phyloP scores from a whole-genome alignment of 2,329 filamentous ascomycete genomes.

The Fusarium miscanthi region DNA sequence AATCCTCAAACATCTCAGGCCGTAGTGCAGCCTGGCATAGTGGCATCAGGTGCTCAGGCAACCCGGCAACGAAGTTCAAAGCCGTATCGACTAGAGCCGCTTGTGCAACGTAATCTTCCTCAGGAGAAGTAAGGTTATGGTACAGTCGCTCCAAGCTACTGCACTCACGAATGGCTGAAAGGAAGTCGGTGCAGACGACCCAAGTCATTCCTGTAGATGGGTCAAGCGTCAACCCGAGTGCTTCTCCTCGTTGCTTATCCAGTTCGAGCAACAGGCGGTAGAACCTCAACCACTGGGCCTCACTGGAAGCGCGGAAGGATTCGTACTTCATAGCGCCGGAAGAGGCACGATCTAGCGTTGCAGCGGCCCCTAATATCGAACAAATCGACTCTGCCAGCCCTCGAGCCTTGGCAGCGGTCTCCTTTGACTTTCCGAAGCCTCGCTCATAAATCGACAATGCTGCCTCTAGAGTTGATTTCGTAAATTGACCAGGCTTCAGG shows the following conservation, averaged over 20 bases:
- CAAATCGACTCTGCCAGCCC: conserved; percentile 82
- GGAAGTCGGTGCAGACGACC: conserved; percentile 84
- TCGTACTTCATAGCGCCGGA: conserved; percentile 79
- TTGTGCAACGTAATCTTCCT: conserved; percentile 64
- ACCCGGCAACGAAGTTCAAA: conserved; percentile 74
- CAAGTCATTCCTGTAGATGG: conserved; percentile 77
- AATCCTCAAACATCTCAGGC: conserved; percentile 79
- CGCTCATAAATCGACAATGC: conserved; percentile 85
- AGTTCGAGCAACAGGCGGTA: conserved; percentile 87
- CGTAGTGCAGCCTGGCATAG: conserved; percentile 75
- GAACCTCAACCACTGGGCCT: conserved; percentile 89
- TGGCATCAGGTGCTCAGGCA: conserved; percentile 76
- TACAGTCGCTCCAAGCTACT: conserved; percentile 80
- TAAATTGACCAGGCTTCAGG: conserved; percentile 85
- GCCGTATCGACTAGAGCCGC: conserved; percentile 76
- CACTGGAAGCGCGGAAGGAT: conserved; percentile 77
- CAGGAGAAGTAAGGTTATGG: conserved; percentile 71
- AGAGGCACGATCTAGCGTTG: conserved; percentile 70
- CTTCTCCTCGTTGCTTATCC: conserved; percentile 86
- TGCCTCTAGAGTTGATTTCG: conserved; percentile 81
- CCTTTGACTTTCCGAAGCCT: conserved; percentile 56
- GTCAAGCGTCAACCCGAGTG: conserved; percentile 82
- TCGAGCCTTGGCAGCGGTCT: conserved; percentile 58
- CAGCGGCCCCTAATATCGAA: conserved; percentile 75
- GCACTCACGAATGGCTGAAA: conserved; percentile 83